phyloP scores from a whole-genome alignment of 306 rosid genomes.

The Canavalia gladiata region DNA sequence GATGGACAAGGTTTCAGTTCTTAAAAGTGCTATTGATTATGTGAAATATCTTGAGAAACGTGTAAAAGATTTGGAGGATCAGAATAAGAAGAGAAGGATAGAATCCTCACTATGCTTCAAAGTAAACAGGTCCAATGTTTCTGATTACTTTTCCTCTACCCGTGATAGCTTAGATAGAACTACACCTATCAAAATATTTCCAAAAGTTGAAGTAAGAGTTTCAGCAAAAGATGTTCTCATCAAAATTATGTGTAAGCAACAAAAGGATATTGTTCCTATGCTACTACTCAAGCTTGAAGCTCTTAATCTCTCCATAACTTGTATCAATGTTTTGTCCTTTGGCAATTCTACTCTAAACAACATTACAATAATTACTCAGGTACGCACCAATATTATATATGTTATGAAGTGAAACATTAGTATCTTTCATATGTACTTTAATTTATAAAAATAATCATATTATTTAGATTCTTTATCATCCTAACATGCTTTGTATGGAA shows the following conservation, averaged over 20 bases:
- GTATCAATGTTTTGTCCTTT: neutral
- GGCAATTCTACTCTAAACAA: neutral
- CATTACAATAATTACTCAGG: neutral
- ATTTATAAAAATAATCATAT: too few relatives aligned
- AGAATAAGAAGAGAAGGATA: neutral
- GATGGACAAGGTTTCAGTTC: conserved; percentile 5
- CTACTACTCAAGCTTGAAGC: neutral
- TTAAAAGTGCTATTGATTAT: neutral
- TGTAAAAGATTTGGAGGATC: conserved; percentile 6
- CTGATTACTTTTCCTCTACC: neutral
- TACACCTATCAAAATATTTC: neutral
- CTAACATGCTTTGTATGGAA: neutral
- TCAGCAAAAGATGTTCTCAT: conserved; percentile 18
- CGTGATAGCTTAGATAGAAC: neutral
- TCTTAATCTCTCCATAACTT: neutral
- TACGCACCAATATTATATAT: neutral
- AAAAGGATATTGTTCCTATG: neutral
- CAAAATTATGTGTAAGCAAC: conserved; percentile 1
- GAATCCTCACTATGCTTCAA: neutral
- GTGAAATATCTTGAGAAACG: conserved; percentile 16
- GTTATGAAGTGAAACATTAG: too few relatives aligned
- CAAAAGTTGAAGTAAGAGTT: neutral
- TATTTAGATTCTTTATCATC: too few relatives aligned
- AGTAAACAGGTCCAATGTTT: neutral
- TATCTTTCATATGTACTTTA: too few relatives aligned